A percentile compares a stretch with the other conserved stretches of the same genome.
Conservation (phyloP, 176 grass and related monocot species). For the Carex pumila region DNA sequence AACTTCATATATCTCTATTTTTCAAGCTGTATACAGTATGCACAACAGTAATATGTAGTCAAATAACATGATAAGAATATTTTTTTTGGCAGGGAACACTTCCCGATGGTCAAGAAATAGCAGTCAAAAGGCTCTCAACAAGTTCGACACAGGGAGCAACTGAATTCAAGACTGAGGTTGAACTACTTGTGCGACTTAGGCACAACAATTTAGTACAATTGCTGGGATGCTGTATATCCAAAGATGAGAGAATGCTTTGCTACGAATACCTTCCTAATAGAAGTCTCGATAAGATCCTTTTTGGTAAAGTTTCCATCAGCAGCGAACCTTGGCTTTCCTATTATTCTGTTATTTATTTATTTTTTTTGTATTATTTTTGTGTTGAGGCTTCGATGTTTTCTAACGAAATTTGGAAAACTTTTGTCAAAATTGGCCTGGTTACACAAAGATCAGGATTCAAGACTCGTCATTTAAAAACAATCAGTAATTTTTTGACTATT, state of each 20-base stretch:
- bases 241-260: background rate
- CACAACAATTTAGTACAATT: slow-evolving; percentile 20
- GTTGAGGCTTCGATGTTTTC: no score
- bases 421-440: no score
- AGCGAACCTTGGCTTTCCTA: no score
- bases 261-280: slow-evolving; percentile 11
- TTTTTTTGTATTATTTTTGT: no score
- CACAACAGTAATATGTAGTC: background rate
- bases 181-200: background rate
- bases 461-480: no score
- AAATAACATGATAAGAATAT: background rate
- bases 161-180: slow-evolving; percentile 9
- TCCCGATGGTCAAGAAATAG: slow-evolving; percentile 11
- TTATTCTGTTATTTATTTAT: no score
- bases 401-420: no score
- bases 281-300: slow-evolving; percentile 3
- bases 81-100: background rate
- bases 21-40: background rate
- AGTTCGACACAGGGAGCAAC: background rate
- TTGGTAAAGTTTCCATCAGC: background rate
- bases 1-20: background rate
- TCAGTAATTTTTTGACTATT: no score
- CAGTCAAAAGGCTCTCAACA: slow-evolving; percentile 17
- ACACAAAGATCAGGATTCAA: no score
- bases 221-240: background rate